phyloP scores from a whole-genome alignment of 2,329 filamentous ascomycete species.

The Aspergillus unguis region DNA sequence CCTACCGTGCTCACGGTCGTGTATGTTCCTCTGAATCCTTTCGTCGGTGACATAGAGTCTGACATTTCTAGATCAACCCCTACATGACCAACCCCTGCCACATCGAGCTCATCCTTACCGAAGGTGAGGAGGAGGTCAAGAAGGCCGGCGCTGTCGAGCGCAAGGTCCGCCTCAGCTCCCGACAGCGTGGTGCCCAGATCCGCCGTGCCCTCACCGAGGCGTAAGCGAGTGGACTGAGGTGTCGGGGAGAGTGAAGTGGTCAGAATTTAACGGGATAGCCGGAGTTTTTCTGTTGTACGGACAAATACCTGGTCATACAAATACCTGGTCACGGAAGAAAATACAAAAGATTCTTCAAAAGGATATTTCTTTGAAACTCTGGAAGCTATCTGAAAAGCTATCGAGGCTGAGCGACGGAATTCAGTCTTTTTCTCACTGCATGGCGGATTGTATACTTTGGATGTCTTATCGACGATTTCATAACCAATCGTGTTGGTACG shows the following conservation, averaged over 20 bases:
- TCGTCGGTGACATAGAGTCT: neutral
- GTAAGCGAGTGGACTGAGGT: slow-evolving; percentile 37
- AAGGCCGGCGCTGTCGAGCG: slow-evolving; percentile 73
- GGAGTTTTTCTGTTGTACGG: slow-evolving; percentile 37
- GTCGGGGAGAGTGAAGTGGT: slow-evolving; percentile 26
- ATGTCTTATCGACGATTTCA: too few species aligned
- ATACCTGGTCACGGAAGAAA: slow-evolving; percentile 30
- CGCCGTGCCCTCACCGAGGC: slow-evolving; percentile 60
- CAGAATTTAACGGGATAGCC: slow-evolving; percentile 34
- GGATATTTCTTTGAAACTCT: slow-evolving; percentile 16
- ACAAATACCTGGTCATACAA: slow-evolving; percentile 30
- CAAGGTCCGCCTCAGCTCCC: slow-evolving; percentile 73
- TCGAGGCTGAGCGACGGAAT: slow-evolving; percentile 10
- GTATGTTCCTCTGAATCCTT: slow-evolving; percentile 60
- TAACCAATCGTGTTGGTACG: too few species aligned
- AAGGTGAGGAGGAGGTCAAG: slow-evolving; percentile 92
- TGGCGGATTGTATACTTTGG: neutral
- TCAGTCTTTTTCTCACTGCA: slow-evolving; percentile 8
- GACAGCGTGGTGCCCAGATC: slow-evolving; percentile 76
- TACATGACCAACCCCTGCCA: slow-evolving; percentile 99
- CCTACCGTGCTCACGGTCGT: slow-evolving; percentile 99
- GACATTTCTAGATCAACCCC: slow-evolving; percentile 79
- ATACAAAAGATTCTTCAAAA: slow-evolving; percentile 27
- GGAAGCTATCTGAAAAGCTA: slow-evolving; percentile 8
- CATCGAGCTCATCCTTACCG: slow-evolving; percentile 99